A percentile compares a stretch with the other conserved stretches of the same genome.
These are phyloP conservation scores for Russula emetica DNA, from an alignment of 768 basidiomycete species.

Conservation along the genomic window DNA sequence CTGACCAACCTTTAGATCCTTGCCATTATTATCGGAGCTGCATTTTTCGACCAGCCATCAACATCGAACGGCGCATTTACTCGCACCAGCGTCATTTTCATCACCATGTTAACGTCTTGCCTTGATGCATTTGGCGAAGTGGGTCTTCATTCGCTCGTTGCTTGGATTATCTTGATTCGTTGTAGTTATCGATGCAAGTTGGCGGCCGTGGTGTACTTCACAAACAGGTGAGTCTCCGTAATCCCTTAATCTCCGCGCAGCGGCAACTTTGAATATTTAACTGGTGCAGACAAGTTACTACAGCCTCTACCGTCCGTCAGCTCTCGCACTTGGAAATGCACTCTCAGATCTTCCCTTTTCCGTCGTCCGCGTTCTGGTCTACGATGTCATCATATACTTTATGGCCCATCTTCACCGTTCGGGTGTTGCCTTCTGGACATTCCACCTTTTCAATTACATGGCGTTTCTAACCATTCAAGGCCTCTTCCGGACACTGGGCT, in stretches of 20 bases:
- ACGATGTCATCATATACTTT: slow-evolving; percentile 66
- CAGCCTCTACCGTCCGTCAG: slow-evolving; percentile 63
- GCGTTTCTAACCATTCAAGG: slow-evolving; percentile 73
- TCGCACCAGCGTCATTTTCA: slow-evolving; percentile 77
- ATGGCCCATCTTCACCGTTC: slow-evolving; percentile 48
- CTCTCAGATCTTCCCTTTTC: slow-evolving; percentile 69
- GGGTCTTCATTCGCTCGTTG: slow-evolving; percentile 17
- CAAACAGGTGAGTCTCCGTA: slow-evolving; percentile 46
- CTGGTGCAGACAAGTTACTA: slow-evolving; percentile 50
- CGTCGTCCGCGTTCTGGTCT: slow-evolving; percentile 51
- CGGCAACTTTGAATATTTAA: neutral
- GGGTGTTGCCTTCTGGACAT: slow-evolving; percentile 48
- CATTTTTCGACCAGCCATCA: slow-evolving; percentile 67
- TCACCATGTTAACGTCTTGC: slow-evolving; percentile 59
- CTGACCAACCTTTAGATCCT: slow-evolving; percentile 41
- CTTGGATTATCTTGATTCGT: neutral
- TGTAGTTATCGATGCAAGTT: slow-evolving; percentile 69
- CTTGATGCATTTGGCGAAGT: slow-evolving; percentile 73
- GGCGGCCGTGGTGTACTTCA: slow-evolving; percentile 69
- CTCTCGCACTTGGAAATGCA: slow-evolving; percentile 61
- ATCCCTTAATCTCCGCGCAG: neutral
- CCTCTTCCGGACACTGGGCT: slow-evolving; percentile 75
- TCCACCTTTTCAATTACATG: slow-evolving; percentile 60
- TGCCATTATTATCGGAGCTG: slow-evolving; percentile 66
- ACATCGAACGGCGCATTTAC: slow-evolving; percentile 84